Percentiles rank a stretch among this genome's conserved stretches.
phyloP scores from a whole-genome alignment of 352 stramenopile species.

The Phytophthora agathidicida region DNA sequence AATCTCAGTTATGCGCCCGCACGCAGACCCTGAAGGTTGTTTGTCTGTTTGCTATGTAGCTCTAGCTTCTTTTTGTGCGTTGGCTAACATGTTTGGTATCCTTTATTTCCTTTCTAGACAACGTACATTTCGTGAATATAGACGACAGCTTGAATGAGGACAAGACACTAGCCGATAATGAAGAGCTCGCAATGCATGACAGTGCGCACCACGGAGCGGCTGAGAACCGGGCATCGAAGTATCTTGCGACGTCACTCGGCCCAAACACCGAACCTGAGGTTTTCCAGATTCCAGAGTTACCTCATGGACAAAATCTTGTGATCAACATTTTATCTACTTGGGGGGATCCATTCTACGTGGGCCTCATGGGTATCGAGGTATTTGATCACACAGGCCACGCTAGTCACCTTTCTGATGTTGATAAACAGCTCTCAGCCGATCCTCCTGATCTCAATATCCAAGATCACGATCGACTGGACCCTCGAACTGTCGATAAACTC shows the following conservation, averaged over 20 bases:
- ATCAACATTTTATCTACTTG: conserved; percentile 89
- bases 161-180: conserved; percentile 5
- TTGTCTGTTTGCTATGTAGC: not conserved
- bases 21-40: conserved; percentile 64
- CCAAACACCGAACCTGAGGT: conserved; percentile 34
- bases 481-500: conserved; percentile 88
- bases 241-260: conserved; percentile 20
- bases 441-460: conserved; percentile 86
- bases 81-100: not conserved
- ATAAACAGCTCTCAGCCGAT: conserved; percentile 79
- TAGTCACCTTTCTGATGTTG: conserved; percentile 60
- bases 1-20: conserved; percentile 61
- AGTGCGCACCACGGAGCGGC: not conserved
- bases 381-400: conserved; percentile 84
- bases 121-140: conserved; percentile 84
- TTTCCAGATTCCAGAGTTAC: conserved; percentile 78
- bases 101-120: conserved; percentile 29
- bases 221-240: conserved; percentile 23
- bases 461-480: conserved; percentile 74
- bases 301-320: conserved; percentile 69
- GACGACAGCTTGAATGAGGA: conserved; percentile 48
- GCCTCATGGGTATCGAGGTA: conserved; percentile 89
- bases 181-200: conserved; percentile 7
- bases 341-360: conserved; percentile 92
- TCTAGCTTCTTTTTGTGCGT: not conserved